Conservation (phyloP, 176 grass and related monocot genomes). For the Oryza punctata region DNA sequence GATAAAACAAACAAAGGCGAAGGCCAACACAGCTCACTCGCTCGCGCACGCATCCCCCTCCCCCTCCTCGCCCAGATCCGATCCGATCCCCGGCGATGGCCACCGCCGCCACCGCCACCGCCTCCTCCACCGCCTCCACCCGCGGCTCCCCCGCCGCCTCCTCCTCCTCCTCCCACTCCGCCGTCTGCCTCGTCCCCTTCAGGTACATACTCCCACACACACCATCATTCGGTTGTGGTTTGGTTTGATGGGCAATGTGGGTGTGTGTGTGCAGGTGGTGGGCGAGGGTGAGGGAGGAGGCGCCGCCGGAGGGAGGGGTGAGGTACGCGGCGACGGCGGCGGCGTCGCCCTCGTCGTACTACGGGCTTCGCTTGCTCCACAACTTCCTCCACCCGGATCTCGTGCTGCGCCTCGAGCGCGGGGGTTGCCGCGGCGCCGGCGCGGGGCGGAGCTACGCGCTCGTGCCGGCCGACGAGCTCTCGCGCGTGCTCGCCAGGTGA, state of each 20-base stretch:
- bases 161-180: slow-evolving; percentile 20
- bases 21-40: slow-evolving; percentile 44
- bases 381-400: slow-evolving; percentile 76
- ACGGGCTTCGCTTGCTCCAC: slow-evolving; percentile 74
- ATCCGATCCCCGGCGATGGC: slow-evolving; percentile 38
- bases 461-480: slow-evolving; percentile 61
- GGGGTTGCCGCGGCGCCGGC: slow-evolving; percentile 24
- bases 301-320: slow-evolving; percentile 46
- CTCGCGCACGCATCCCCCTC: slow-evolving; percentile 29
- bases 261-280: slow-evolving; percentile 63
- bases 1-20: slow-evolving; percentile 5
- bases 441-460: slow-evolving; percentile 60
- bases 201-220: slow-evolving; percentile 1
- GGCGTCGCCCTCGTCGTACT: slow-evolving; percentile 53
- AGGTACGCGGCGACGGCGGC: slow-evolving; percentile 56
- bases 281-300: slow-evolving; percentile 58
- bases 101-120: slow-evolving; percentile 44
- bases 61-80: slow-evolving; percentile 28
- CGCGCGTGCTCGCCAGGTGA: slow-evolving; percentile 54
- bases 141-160: slow-evolving; percentile 17
- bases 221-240: too few relatives aligned
- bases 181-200: slow-evolving; percentile 76
- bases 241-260: slow-evolving; percentile 3
- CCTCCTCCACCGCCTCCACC: slow-evolving; percentile 39
- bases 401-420: slow-evolving; percentile 65